phyloP scores from a whole-genome alignment of 768 basidiomycete genomes.

The Rhodosporidiobolus sp. region DNA sequence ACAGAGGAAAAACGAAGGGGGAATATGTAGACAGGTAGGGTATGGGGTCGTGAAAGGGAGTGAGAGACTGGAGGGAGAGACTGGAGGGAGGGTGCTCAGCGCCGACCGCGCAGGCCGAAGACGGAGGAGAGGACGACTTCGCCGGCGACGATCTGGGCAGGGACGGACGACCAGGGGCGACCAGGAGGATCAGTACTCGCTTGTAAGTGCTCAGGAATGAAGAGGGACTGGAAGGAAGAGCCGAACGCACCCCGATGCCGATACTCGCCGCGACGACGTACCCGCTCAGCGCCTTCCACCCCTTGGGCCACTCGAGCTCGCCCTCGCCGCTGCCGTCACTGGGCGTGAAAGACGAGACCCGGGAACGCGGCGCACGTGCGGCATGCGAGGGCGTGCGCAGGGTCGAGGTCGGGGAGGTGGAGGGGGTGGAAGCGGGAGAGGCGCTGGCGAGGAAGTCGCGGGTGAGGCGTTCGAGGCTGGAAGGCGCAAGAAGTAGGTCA shows the following conservation, averaged over 20 bases:
- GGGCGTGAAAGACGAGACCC: too few relatives aligned
- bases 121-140: slow-evolving; percentile 29
- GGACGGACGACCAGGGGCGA: neutral
- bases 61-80: neutral
- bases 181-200: neutral
- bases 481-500: too few relatives aligned
- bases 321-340: neutral
- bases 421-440: too few relatives aligned
- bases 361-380: too few relatives aligned
- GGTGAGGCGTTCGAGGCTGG: too few relatives aligned
- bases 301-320: slow-evolving; percentile 7
- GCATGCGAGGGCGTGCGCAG: too few relatives aligned
- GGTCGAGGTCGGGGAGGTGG: too few relatives aligned
- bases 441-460: too few relatives aligned
- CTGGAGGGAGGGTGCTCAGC: neutral
- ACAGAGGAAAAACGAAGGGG: neutral
- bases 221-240: too few relatives aligned
- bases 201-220: neutral
- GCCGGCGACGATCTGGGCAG: slow-evolving; percentile 34
- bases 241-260: slow-evolving; percentile 31
- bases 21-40: neutral
- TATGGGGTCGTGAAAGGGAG: neutral
- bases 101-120: slow-evolving; percentile 14
- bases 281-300: slow-evolving; percentile 25
- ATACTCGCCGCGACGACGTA: slow-evolving; percentile 31